Conservation (phyloP, 768 basidiomycete genomes). For the Kondoa malvinella region DNA sequence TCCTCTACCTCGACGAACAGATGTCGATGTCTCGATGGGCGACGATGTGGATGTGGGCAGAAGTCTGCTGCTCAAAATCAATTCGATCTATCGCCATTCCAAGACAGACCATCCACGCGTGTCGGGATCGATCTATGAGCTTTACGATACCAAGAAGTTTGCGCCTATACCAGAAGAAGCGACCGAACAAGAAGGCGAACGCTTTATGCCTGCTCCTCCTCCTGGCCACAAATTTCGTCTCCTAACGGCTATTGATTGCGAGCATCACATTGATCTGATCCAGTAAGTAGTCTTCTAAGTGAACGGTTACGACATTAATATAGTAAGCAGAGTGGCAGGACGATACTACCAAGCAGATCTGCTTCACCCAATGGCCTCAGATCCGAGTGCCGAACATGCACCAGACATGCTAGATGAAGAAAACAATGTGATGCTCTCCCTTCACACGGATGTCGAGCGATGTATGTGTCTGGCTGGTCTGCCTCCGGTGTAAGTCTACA, state of each 20-base stretch:
- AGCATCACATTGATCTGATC: neutral
- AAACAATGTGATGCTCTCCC: neutral
- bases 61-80: neutral
- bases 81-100: neutral
- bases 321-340: neutral
- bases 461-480: neutral
- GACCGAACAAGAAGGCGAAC: neutral
- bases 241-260: neutral
- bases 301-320: neutral
- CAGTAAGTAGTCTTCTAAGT: neutral
- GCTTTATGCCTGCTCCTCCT: neutral
- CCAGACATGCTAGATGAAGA: neutral
- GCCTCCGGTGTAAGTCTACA: neutral
- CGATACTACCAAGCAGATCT: neutral
- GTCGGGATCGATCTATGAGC: neutral
- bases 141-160: neutral
- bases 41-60: neutral
- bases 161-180: neutral
- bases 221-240: slow-evolving; percentile 1
- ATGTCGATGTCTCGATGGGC: neutral
- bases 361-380: neutral
- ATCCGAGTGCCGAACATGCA: neutral
- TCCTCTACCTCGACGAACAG: neutral
- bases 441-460: neutral
- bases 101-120: neutral